These are phyloP conservation scores for Bifiguratus adelaidae DNA, from an alignment of 192 early-diverging fungal species.

Conservation along the genomic window DNA sequence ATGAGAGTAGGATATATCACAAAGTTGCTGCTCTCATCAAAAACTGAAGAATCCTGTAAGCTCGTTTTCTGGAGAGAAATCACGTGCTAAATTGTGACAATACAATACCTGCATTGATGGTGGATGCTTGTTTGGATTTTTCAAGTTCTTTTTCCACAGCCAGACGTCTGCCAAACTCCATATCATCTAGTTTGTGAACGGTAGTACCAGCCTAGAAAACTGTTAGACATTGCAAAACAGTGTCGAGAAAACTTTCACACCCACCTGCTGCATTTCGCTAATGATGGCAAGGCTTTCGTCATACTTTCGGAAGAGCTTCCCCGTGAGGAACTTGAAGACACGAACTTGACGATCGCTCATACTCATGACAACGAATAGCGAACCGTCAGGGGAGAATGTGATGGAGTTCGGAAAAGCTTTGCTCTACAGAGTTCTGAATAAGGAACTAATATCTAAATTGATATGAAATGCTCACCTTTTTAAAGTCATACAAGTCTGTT, in stretches of 20 bases:
- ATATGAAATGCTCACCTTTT: conserved; percentile 49
- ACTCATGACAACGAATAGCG: conserved; percentile 82
- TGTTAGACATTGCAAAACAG: not conserved
- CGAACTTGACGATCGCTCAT: conserved; percentile 75
- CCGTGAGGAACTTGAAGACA: conserved; percentile 73
- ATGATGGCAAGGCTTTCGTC: conserved; percentile 80
- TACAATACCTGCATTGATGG: conserved; percentile 54
- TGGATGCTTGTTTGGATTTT: conserved; percentile 52
- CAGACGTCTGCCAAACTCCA: conserved; percentile 94
- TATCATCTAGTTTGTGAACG: conserved; percentile 79
- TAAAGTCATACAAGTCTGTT: conserved; percentile 94
- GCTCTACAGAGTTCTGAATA: conserved; percentile 28
- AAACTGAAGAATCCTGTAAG: conserved; percentile 34
- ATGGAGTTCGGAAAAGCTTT: conserved; percentile 73
- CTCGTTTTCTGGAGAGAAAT: not conserved
- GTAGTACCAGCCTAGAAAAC: conserved; percentile 52
- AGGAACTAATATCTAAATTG: not conserved
- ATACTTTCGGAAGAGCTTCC: conserved; percentile 82
- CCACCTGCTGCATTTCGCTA: conserved; percentile 78
- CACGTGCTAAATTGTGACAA: not conserved
- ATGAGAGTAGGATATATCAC: conserved; percentile 88
- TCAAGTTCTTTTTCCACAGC: conserved; percentile 83
- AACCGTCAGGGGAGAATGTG: conserved; percentile 68
- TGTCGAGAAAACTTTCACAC: not conserved
- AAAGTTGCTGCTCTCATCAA: conserved; percentile 86